Evolutionary conservation across 257 asterid genomes (phyloP).

Genomic region (Buddleja alternifolia): DNA sequence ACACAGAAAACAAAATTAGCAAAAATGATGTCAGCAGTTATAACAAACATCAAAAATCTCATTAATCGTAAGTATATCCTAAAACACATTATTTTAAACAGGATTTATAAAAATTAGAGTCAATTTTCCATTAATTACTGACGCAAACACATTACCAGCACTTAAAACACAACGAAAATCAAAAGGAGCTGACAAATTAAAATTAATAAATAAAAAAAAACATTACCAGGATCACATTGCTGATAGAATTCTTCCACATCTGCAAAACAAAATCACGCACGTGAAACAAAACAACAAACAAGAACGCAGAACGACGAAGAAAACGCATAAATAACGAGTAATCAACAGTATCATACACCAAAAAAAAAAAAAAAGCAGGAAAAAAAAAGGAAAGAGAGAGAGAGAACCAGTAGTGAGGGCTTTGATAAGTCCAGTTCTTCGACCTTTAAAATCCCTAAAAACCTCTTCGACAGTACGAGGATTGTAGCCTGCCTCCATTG

Average conservation of each 20-base stretch:
- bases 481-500: slow-evolving; percentile 51
- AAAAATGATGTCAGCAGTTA: not conserved
- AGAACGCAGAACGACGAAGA: not conserved
- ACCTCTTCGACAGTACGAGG: slow-evolving; percentile 67
- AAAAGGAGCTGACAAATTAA: slow-evolving; percentile 11
- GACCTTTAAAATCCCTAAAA: slow-evolving; percentile 58
- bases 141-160: slow-evolving; percentile 5
- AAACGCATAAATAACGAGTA: not conserved
- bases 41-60: slow-evolving; percentile 4
- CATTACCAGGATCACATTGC: slow-evolving; percentile 67
- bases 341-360: not conserved
- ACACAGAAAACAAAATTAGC: not conserved
- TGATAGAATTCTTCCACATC: slow-evolving; percentile 67
- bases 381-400: not conserved
- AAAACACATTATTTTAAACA: not conserved
- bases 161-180: not conserved
- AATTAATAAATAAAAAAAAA: not conserved
- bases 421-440: slow-evolving; percentile 60
- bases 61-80: not conserved
- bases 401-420: slow-evolving; percentile 60
- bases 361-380: not conserved
- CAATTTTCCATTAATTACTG: not conserved
- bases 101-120: not conserved
- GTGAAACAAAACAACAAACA: slow-evolving; percentile 11
- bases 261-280: slow-evolving; percentile 31